Percentiles rank a stretch among this genome's conserved stretches.
Conservation (phyloP, 805 yeast genomes). For the Suhomyces sp. region DNA sequence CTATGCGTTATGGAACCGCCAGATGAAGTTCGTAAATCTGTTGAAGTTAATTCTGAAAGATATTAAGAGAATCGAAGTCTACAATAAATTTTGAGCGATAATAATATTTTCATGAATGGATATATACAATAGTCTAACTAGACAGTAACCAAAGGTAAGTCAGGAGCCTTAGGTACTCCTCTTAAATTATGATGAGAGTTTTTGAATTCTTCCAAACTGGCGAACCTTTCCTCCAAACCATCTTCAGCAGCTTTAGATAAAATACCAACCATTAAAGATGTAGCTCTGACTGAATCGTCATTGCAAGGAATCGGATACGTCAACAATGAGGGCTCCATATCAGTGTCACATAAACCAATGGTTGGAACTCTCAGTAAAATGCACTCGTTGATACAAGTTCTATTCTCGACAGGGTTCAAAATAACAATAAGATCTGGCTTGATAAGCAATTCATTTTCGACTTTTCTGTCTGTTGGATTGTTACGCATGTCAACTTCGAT, state of each 20-base stretch:
- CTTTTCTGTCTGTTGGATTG: constrained; percentile 57
- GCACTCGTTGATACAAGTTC: constrained; percentile 80
- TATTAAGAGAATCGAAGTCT: no score
- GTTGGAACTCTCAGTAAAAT: constrained; percentile 83
- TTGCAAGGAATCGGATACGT: constrained; percentile 97
- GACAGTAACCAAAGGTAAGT: no score
- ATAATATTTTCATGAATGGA: no score
- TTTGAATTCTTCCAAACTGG: constrained; percentile 15
- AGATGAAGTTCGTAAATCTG: no score
- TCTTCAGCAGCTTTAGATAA: constrained; percentile 80
- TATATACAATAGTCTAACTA: no score
- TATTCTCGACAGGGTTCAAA: constrained; percentile 84
- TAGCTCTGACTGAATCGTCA: constrained; percentile 84
- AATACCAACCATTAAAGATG: constrained; percentile 77
- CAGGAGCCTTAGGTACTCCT: no score
- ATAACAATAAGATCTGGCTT: constrained; percentile 89
- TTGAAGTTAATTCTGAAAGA: no score
- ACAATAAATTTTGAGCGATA: no score
- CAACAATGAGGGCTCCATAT: constrained; percentile 83
- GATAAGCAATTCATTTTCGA: constrained; percentile 53
- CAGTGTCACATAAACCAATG: constrained; percentile 90
- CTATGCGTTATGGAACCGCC: no score
- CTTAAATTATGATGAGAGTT: constrained; percentile 1
- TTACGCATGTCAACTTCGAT: constrained; percentile 75
- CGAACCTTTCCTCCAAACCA: constrained; percentile 64